Evolutionary conservation across 2,329 filamentous ascomycete genomes (phyloP), one percentile per base, ranked within the genome.

Genomic region (Didymella pomorum): DNA sequence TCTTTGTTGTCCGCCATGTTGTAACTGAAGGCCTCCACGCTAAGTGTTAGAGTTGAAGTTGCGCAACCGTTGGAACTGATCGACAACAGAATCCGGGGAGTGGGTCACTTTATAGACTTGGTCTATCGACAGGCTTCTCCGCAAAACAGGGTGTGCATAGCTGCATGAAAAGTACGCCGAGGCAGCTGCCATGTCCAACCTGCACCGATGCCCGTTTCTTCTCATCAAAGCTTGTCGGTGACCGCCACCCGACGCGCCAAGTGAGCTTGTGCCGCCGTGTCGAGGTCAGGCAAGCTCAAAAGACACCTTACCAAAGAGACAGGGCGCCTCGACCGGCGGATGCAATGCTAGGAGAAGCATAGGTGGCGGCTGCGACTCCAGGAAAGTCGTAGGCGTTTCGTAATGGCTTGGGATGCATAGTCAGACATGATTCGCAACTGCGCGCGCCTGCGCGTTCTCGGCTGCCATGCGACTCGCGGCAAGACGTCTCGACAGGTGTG

Each of bases 71-170:
- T 51, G 46, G 37, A 26, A 31, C 25, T 42, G 58, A 61, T 56
- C 58, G 48, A 49, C 53, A 57, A 43, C 1, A 31, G 25, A 45
- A 46, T 44, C 68, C 56, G 57, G 65, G 61, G 57, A 58, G 58
- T 58, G 64, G 68, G 50, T 62, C 62, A 50, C 44, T 63, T 70
- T 71, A 71, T 71, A 69, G 53, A 57, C 20, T 43, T 46, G 45
- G 49, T 43, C 6, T 41, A 35, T 35, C n/a, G 52, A 42, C 63
- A 70, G 57, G 58, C 62, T 68, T 69, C 67, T 68, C 68, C 67
- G 62, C 67, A 69, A 60, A 62, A 39, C 21, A 49, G 44, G 35
- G 41, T 44, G 33, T 55, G 35, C 26, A 46, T 43, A 51, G 48
- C 46, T 54, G 49, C 56, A 59, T 54, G 53, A 49, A 53, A 31